Percentiles rank a stretch among this genome's conserved stretches.
Evolutionary conservation across 306 rosid species (phyloP).

Genomic region (Rubus parviflorus): DNA sequence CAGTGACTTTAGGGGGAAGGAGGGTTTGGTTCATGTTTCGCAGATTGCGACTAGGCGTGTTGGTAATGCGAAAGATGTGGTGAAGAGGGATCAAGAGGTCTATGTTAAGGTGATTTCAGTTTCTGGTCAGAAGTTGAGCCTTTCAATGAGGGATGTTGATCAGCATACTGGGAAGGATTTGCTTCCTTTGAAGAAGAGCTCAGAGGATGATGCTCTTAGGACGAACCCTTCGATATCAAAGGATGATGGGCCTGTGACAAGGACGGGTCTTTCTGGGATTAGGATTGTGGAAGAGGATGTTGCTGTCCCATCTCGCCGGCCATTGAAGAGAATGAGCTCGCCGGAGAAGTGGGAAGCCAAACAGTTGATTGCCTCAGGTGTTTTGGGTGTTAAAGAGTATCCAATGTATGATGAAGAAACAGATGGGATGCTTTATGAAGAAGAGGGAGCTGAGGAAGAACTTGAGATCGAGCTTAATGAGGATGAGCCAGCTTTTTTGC

Average conservation of each 20-base stretch:
- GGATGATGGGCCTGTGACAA: slow-evolving; percentile 55
- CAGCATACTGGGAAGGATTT: slow-evolving; percentile 76
- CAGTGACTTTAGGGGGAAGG: slow-evolving; percentile 72
- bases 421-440: slow-evolving; percentile 72
- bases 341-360: slow-evolving; percentile 94
- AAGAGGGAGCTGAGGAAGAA: slow-evolving; percentile 87
- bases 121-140: slow-evolving; percentile 81
- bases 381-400: slow-evolving; percentile 61
- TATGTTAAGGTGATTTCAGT: slow-evolving; percentile 73
- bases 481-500: slow-evolving; percentile 84
- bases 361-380: slow-evolving; percentile 87
- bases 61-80: slow-evolving; percentile 75
- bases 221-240: slow-evolving; percentile 58
- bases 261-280: slow-evolving; percentile 86
- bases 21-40: slow-evolving; percentile 85
- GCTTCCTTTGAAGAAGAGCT: slow-evolving; percentile 68
- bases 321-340: slow-evolving; percentile 89
- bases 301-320: slow-evolving; percentile 60
- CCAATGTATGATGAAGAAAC: slow-evolving; percentile 85
- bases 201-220: slow-evolving; percentile 50
- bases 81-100: slow-evolving; percentile 80
- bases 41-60: slow-evolving; percentile 80
- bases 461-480: slow-evolving; percentile 89
- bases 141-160: slow-evolving; percentile 87
- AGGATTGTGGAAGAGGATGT: slow-evolving; percentile 74